phyloP scores from a whole-genome alignment of 2,329 filamentous ascomycete genomes.

The Diaporthe aspalathi region DNA sequence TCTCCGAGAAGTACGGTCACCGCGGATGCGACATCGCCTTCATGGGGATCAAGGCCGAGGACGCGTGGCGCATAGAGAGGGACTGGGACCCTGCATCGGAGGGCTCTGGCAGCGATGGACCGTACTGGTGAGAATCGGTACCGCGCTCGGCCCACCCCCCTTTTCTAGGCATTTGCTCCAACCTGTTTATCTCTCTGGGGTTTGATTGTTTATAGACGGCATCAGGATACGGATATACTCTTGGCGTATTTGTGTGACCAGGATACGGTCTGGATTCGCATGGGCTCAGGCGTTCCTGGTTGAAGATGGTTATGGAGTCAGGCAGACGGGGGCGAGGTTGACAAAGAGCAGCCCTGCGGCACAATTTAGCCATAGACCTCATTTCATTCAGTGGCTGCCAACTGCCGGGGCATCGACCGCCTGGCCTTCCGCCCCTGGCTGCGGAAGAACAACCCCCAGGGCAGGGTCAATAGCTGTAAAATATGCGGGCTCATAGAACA shows the following conservation, averaged over 20 bases:
- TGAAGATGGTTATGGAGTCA: background rate
- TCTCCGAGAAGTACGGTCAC: slow-evolving; percentile 56
- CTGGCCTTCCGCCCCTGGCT: background rate
- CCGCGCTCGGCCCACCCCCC: no score
- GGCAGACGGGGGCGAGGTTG: background rate
- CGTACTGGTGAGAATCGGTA: slow-evolving; percentile 37
- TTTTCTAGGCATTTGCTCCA: background rate
- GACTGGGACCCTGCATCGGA: slow-evolving; percentile 48
- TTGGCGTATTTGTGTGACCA: slow-evolving; percentile 18
- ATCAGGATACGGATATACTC: slow-evolving; percentile 9
- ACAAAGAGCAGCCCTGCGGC: background rate
- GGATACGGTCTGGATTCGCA: slow-evolving; percentile 14
- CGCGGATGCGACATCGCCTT: slow-evolving; percentile 50
- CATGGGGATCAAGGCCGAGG: slow-evolving; percentile 47
- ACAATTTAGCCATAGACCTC: background rate
- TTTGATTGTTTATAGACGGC: slow-evolving; percentile 23
- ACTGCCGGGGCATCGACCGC: background rate
- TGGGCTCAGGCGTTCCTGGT: slow-evolving; percentile 8
- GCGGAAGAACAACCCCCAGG: background rate
- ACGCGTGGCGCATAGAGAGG: slow-evolving; percentile 52
- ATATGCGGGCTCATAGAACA: slow-evolving; percentile 19
- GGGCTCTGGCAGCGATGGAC: slow-evolving; percentile 41
- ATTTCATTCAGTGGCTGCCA: background rate
- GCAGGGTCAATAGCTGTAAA: slow-evolving; percentile 35
- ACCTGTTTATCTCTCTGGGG: background rate